phyloP scores from a whole-genome alignment of 495 filamentous ascomycete species.

The Daldinia caldariorum region DNA sequence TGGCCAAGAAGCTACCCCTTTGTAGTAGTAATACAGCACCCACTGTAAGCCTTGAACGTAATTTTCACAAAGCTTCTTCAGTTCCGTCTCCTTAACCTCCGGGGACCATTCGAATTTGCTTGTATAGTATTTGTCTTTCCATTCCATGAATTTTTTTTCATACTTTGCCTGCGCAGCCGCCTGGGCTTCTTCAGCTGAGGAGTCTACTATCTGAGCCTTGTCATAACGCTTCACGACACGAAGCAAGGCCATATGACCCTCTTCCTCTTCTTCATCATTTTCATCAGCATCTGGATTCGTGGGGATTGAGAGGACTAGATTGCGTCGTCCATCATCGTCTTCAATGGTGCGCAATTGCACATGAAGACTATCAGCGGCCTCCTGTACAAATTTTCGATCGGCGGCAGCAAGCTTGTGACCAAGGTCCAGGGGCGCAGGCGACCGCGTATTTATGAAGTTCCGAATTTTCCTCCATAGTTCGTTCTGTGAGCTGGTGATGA shows the following conservation, averaged over 20 bases:
- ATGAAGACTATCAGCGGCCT: conserved; percentile 82
- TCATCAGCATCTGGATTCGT: conserved; percentile 58
- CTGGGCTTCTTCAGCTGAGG: conserved; percentile 80
- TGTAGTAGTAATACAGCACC: conserved; percentile 98
- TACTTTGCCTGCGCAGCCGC: conserved; percentile 82
- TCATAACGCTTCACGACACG: conserved; percentile 91
- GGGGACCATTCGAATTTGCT: conserved; percentile 92
- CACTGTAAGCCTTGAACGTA: conserved; percentile 98
- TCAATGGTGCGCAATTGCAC: conserved; percentile 83
- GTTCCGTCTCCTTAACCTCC: conserved; percentile 77
- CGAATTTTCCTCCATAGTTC: conserved; percentile 82
- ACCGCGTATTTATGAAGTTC: conserved; percentile 75
- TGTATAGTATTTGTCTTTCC: conserved; percentile 93
- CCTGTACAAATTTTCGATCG: conserved; percentile 91
- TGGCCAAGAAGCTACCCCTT: conserved; percentile 95
- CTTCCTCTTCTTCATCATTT: conserved; percentile 82
- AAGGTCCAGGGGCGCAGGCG: conserved; percentile 69
- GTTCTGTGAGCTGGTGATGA: conserved; percentile 83
- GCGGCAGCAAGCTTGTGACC: conserved; percentile 77
- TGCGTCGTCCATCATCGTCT: conserved; percentile 80
- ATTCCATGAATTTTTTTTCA: conserved; percentile 83
- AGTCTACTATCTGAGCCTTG: conserved; percentile 83
- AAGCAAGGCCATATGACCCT: conserved; percentile 80
- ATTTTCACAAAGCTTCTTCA: conserved; percentile 88
- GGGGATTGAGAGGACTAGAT: conserved; percentile 78